phyloP scores from a whole-genome alignment of 2,329 filamentous ascomycete genomes.

The Colletotrichum cuscutae region DNA sequence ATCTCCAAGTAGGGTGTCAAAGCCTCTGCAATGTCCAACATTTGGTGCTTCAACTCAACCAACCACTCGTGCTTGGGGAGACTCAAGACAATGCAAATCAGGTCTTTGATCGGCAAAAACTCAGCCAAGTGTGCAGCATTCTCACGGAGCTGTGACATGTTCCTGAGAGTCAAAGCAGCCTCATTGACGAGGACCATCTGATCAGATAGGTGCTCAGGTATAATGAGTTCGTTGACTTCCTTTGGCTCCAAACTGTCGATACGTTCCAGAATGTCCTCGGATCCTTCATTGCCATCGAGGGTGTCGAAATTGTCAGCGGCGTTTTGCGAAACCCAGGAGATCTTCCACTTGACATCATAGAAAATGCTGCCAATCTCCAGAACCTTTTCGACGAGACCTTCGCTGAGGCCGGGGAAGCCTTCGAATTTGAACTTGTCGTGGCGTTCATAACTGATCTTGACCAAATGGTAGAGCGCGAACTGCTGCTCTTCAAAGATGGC shows the following conservation, averaged over 20 bases:
- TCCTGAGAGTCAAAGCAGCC: conserved; percentile 87
- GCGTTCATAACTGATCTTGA: conserved; percentile 94
- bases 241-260: conserved; percentile 72
- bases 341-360: conserved; percentile 83
- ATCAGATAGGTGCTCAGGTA: conserved; percentile 77
- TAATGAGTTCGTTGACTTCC: conserved; percentile 71
- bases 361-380: conserved; percentile 82
- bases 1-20: conserved; percentile 84
- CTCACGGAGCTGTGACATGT: conserved; percentile 94
- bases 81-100: conserved; percentile 83
- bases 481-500: conserved; percentile 83
- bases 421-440: conserved; percentile 97
- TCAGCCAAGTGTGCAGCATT: conserved; percentile 86
- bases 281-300: conserved; percentile 60
- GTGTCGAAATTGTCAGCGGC: conserved; percentile 58
- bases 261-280: conserved; percentile 68
- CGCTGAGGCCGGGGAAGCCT: conserved; percentile 87
- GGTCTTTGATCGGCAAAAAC: conserved; percentile 77
- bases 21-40: conserved; percentile 91
- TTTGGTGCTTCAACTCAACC: conserved; percentile 89
- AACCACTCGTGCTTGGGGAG: conserved; percentile 78
- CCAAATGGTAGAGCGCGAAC: conserved; percentile 92
- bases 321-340: conserved; percentile 69
- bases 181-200: conserved; percentile 83
- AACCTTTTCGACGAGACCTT: conserved; percentile 87